Percentiles rank a stretch among this genome's conserved stretches.
These are phyloP conservation scores for Gossypium bickii DNA, from an alignment of 345 rosid species.

Conservation along the genomic window DNA sequence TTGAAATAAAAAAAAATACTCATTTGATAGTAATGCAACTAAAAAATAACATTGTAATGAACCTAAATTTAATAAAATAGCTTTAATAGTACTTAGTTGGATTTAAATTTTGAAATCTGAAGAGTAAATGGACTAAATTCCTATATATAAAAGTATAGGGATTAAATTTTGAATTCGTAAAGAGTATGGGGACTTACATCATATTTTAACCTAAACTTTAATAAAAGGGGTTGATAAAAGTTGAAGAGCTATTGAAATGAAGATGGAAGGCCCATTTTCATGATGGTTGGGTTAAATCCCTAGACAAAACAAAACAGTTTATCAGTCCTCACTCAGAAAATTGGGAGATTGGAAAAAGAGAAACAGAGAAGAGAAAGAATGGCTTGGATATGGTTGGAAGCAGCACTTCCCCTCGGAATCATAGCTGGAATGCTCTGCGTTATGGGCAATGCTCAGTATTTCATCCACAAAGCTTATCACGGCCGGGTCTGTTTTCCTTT, in stretches of 20 bases:
- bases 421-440: conserved; percentile 88
- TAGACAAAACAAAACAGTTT: neutral
- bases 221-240: too few species aligned
- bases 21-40: too few species aligned
- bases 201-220: too few species aligned
- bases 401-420: conserved; percentile 80
- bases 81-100: too few species aligned
- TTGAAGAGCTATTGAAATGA: neutral
- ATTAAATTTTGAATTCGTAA: too few species aligned
- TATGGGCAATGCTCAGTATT: conserved; percentile 84
- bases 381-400: conserved; percentile 77
- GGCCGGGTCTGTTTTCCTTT: conserved; percentile 52
- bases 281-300: neutral
- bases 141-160: too few species aligned
- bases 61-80: too few species aligned
- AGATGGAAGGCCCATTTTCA: neutral
- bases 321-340: neutral
- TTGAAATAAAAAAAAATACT: too few species aligned
- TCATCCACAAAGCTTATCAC: conserved; percentile 82
- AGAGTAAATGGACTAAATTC: too few species aligned
- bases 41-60: too few species aligned
- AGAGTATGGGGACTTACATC: too few species aligned
- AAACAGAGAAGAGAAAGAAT: conserved; percentile 12
- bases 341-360: neutral
- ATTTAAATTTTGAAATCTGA: too few species aligned